These are phyloP conservation scores for Craspedostauros australis DNA, from an alignment of 108 stramenopile species.

Conservation along the genomic window DNA sequence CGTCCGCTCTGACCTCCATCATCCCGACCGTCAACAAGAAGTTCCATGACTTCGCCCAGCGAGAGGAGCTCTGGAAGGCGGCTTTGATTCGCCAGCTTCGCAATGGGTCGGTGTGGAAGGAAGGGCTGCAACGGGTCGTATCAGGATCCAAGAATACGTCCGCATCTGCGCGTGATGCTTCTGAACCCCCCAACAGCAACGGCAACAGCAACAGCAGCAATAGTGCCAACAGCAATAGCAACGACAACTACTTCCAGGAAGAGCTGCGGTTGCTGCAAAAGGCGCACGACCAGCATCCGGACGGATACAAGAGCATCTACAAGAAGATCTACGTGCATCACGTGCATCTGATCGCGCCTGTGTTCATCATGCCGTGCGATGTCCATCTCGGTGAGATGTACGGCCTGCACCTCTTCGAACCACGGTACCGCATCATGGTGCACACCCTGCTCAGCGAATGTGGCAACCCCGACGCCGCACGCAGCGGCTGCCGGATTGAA, in stretches of 20 bases:
- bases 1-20: slow-evolving; percentile 35
- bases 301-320: slow-evolving; percentile 44
- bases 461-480: slow-evolving; percentile 25
- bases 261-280: slow-evolving; percentile 10
- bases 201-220: too few species aligned
- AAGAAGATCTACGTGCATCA: slow-evolving; percentile 35
- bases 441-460: slow-evolving; percentile 42
- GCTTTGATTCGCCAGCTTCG: slow-evolving; percentile 26
- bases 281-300: slow-evolving; percentile 3
- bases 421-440: slow-evolving; percentile 65
- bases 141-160: too few species aligned
- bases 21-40: slow-evolving; percentile 58
- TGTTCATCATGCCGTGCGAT: slow-evolving; percentile 58
- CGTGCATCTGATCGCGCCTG: slow-evolving; percentile 40
- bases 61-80: slow-evolving; percentile 48
- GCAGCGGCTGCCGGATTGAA: slow-evolving; percentile 34
- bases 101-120: slow-evolving; percentile 34
- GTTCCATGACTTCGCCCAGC: slow-evolving; percentile 29
- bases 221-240: too few species aligned
- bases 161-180: too few species aligned
- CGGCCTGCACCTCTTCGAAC: slow-evolving; percentile 72
- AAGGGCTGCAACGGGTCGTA: slow-evolving; percentile 29
- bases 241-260: not conserved
- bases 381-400: slow-evolving; percentile 37
- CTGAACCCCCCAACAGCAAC: too few species aligned